Evolutionary conservation across 2,329 filamentous ascomycete species (phyloP).

Genomic region (Immersiporthe knoxdaviesiana): DNA sequence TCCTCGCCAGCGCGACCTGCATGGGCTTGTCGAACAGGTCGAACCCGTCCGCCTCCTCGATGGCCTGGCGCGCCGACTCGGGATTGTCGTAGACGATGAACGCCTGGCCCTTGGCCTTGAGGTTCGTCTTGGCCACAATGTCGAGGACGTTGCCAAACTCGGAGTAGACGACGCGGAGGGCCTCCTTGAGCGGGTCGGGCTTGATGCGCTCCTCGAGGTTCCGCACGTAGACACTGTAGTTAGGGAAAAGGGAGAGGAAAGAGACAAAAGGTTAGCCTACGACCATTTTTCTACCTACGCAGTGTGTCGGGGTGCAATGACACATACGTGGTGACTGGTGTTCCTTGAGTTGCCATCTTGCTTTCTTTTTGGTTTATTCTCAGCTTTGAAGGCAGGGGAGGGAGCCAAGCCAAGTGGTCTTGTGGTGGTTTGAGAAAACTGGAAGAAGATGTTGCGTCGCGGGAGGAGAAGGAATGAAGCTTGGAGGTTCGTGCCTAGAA

Average conservation of each 20-base stretch:
- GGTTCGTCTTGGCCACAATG: conserved; percentile 73
- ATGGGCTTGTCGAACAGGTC: conserved; percentile 92
- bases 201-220: conserved; percentile 95
- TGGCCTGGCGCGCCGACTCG: conserved; percentile 78
- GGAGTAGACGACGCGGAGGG: conserved; percentile 77
- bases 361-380: not conserved
- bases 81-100: conserved; percentile 87
- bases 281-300: conserved; percentile 35
- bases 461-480: not conserved
- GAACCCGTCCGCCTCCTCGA: conserved; percentile 90
- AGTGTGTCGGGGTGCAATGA: conserved; percentile 74
- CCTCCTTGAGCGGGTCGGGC: conserved; percentile 72
- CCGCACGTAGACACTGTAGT: conserved; percentile 66
- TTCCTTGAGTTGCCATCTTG: conserved; percentile 43
- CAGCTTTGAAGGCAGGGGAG: not conserved
- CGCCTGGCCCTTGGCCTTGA: conserved; percentile 92
- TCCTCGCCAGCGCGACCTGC: conserved; percentile 79
- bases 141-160: conserved; percentile 85
- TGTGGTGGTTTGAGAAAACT: not conserved
- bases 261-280: conserved; percentile 41
- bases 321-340: conserved; percentile 70
- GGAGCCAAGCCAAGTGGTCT: not conserved
- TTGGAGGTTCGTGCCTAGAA: not conserved
- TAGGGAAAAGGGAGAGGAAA: no score
- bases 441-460: not conserved